Base-by-base conservation (phyloP, 192 early-diverging fungal genomes). In the Podila epigama region DNA sequence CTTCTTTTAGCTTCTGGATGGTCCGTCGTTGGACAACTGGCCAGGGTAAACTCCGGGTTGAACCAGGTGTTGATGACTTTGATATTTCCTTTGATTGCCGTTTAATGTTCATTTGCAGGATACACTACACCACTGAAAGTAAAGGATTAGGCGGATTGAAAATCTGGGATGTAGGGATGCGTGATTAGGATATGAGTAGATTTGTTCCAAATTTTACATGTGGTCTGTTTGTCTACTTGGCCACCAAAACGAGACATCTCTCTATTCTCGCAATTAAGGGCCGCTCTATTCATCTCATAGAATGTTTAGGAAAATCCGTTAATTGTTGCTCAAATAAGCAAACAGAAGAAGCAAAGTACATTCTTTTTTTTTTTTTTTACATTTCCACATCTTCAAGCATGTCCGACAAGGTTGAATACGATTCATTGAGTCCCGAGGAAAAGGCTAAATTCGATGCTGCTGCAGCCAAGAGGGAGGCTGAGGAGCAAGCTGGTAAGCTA, bases 351-450 rank as follows among this genome's bases (percentile, higher is more conserved):
- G n/a, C n/a, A n/a, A n/a, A n/a, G n/a, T n/a, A n/a, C n/a, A n/a
- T n/a, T n/a, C n/a, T n/a, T n/a, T n/a, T 48, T 48, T 48, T 2
- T 1, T 10, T 0, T 22, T 48, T 48, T 15, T 11, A 22, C 44
- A 22, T 48, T 39, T 3, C 44, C 8, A 48, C n/a, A 48, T 48
- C 25, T 15, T 0, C 41, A n/a, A n/a, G 15, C 41, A 67, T 67
- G 65, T 59, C 44, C n/a, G 50, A n/a, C 29, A 59, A 42, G 29
- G 68, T 80, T 55, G 65, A 70, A 20, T 80, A 79, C 69, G 85
- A 86, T 40, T 51, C 73, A 36, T 78, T 86, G 87, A 84, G 82
- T 5, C 65, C 80, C 39, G 85, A 83, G 51, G 86, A 89, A 63
- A 71, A 70, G 29, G 77, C 75, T 25, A 80, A 50, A 20, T 54